Base-by-base conservation (phyloP, 2,329 filamentous ascomycete species). In the Colletotrichum cordylinicola region DNA sequence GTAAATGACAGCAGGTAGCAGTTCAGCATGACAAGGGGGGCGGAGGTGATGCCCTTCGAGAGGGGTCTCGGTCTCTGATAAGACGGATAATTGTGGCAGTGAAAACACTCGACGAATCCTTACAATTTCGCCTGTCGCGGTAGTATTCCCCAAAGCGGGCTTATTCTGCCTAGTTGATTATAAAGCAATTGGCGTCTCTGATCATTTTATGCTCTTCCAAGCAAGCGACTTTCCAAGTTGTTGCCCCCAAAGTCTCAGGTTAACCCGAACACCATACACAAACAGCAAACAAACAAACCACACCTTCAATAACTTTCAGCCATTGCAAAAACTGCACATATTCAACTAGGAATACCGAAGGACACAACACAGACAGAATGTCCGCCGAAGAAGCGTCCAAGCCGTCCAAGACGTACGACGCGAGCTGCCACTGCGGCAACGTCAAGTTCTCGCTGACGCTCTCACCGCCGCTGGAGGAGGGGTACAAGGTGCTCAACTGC, bases 371-470 rank as follows among this genome's bases (percentile, higher is more conserved):
- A 27, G 24, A 31, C 21, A 33, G 13, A 52, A 81, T 80, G 77
- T 39, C 78, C 8, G 66, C 70, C 8, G 37, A 77, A 48, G 67
- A 77, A n/a, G 67, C 55, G 8, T 24, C 37, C 15, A 79, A 82
- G 66, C 69, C 78, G 6, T 83, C 80, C 61, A 81, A 78, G 65
- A 88, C 85, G 2, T 90, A 91, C 80, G 81, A 86, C 61, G 88
- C 84, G 13, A 87, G 86, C 71, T 91, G 89, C 77, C 89, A 91
- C 80, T 91, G 90, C 81, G 89, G 88, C 60, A 85, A 85, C 69
- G 85, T 91, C 75, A 82, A 85, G 75, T 88, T 90, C 78, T 83
- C 85, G 16, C 83, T 90, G 33, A 86, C 84, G 24, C 84, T 91
- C 60, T 87, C 86, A 35, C 88, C 89, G 29, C 86, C 88, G 31